Conservation (phyloP, 1,284 basidiomycete species). For the Trametes sp. region DNA sequence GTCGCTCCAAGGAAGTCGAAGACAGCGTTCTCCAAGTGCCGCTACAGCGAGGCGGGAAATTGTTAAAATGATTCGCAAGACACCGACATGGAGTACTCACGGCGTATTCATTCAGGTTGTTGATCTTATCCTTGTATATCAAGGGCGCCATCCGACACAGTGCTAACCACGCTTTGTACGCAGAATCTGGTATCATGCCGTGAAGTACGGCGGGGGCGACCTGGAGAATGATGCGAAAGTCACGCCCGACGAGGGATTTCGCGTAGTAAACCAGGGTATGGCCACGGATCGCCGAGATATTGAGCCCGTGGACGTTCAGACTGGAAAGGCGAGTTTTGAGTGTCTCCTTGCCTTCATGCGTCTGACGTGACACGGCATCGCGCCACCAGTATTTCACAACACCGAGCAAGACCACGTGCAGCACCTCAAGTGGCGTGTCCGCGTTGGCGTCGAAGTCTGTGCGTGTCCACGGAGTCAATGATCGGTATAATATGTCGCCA, state of each 20-base stretch:
- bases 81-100: slow-evolving; percentile 17
- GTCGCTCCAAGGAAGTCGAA: slow-evolving; percentile 30
- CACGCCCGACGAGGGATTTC: slow-evolving; percentile 37
- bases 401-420: slow-evolving; percentile 44
- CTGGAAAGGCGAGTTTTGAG: slow-evolving; percentile 33
- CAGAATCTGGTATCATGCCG: slow-evolving; percentile 26
- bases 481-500: no score
- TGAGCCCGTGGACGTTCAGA: slow-evolving; percentile 33
- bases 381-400: slow-evolving; percentile 47
- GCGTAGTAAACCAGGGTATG: slow-evolving; percentile 40
- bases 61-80: no score
- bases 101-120: slow-evolving; percentile 28
- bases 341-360: slow-evolving; percentile 12
- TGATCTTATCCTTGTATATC: slow-evolving; percentile 37
- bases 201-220: slow-evolving; percentile 38
- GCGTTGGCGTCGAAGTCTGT: slow-evolving; percentile 40
- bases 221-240: slow-evolving; percentile 38
- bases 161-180: slow-evolving; percentile 35
- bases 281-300: slow-evolving; percentile 25
- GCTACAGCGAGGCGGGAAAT: slow-evolving; percentile 7
- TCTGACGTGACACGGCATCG: slow-evolving; percentile 36
- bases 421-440: slow-evolving; percentile 44
- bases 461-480: no score
- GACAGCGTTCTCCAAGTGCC: slow-evolving; percentile 24
- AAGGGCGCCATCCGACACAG: slow-evolving; percentile 32